Evolutionary conservation across 2,329 filamentous ascomycete species (phyloP).

Genomic region (Talaromyces sp.): DNA sequence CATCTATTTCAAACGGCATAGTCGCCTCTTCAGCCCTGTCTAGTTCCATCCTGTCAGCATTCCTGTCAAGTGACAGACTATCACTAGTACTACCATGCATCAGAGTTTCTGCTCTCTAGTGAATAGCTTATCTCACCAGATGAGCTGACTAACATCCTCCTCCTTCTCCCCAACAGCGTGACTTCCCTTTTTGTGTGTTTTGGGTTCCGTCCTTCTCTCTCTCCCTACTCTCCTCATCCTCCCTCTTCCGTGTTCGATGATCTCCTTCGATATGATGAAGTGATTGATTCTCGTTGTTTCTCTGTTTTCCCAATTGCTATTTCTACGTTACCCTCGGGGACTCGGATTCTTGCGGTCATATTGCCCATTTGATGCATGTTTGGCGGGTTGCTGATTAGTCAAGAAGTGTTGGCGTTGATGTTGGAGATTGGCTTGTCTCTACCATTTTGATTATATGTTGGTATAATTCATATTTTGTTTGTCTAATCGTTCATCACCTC

Average conservation of each 20-base stretch:
- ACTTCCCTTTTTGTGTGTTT: neutral
- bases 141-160: neutral
- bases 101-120: neutral
- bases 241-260: neutral
- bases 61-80: neutral
- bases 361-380: neutral
- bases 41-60: neutral
- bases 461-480: neutral
- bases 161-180: neutral
- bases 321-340: neutral
- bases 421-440: neutral
- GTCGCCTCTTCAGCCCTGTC: neutral
- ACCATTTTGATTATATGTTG: neutral
- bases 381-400: neutral
- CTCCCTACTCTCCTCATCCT: neutral
- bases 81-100: neutral
- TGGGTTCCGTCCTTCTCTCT: neutral
- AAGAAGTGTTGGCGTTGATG: neutral
- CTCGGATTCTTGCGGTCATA: neutral
- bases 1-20: neutral
- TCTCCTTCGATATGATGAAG: neutral
- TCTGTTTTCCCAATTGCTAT: neutral
- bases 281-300: neutral
- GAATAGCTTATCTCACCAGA: neutral
- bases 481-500: neutral